A percentile compares a stretch with the other conserved stretches of the same genome.
Conservation (phyloP, 2,329 filamentous ascomycete genomes). For the Talaromyces albobiverticillius region DNA sequence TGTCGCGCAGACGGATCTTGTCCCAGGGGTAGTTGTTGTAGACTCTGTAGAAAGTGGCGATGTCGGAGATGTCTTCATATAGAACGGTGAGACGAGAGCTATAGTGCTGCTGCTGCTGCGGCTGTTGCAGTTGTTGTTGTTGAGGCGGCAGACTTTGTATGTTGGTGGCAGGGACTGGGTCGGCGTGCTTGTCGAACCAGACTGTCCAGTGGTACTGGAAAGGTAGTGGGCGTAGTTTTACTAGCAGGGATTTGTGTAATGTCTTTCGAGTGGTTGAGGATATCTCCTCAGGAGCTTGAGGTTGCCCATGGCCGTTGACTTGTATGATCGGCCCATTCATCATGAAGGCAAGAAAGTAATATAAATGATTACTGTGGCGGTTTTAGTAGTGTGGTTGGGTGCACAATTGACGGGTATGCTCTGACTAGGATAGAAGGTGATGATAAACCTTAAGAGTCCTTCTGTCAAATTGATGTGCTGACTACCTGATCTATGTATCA, state of each 20-base stretch:
- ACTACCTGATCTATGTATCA: background rate
- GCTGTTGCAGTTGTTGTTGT: conserved; percentile 13
- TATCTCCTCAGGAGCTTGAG: background rate
- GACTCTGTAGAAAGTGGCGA: conserved; percentile 68
- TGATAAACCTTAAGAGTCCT: background rate
- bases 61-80: conserved; percentile 40
- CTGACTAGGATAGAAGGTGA: background rate
- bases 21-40: conserved; percentile 77
- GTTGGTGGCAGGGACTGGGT: conserved; percentile 10
- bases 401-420: no score
- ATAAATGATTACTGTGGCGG: no score
- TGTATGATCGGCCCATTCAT: conserved; percentile 7
- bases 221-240: conserved; percentile 45
- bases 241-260: conserved; percentile 43
- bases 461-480: background rate
- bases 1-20: conserved; percentile 72
- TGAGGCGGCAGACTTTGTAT: conserved; percentile 21
- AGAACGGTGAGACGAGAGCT: conserved; percentile 30
- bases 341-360: background rate
- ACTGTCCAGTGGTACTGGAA: conserved; percentile 49
- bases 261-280: conserved; percentile 29
- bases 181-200: conserved; percentile 45
- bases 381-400: no score
- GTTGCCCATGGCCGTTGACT: background rate
- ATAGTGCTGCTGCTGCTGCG: conserved; percentile 8